A percentile compares a stretch with the other conserved stretches of the same genome.
These are phyloP conservation scores for Salix caprea DNA, from an alignment of 345 rosid genomes.

Conservation along the genomic window DNA sequence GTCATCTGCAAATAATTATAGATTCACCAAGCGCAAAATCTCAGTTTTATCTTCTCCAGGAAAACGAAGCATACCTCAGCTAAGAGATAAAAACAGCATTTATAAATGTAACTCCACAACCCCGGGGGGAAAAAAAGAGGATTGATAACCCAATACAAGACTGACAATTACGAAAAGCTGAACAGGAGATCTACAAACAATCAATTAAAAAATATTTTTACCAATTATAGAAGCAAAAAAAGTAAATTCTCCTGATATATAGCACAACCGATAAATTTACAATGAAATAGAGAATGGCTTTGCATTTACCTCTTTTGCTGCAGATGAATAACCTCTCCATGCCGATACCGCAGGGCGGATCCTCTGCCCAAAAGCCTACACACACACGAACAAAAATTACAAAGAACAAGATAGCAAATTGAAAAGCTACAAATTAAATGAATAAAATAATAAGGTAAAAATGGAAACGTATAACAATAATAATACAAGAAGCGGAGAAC, in stretches of 20 bases:
- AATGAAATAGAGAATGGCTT: not conserved
- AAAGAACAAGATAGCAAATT: not conserved
- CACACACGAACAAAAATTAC: not conserved
- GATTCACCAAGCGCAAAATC: not conserved
- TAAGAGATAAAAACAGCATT: not conserved
- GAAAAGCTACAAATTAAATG: not conserved
- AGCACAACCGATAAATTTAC: not conserved
- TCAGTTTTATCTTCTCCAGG: not conserved
- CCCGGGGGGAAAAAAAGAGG: not conserved
- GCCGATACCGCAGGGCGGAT: conserved; percentile 47
- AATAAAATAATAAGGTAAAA: not conserved
- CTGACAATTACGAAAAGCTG: not conserved
- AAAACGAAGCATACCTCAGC: not conserved
- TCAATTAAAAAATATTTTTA: not conserved
- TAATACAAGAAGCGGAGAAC: conserved; percentile 17
- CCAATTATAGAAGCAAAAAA: not conserved
- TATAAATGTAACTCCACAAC: not conserved
- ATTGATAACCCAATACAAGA: not conserved
- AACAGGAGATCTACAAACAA: not conserved
- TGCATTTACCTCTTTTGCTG: conserved; percentile 54
- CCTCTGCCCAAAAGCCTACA: conserved; percentile 35
- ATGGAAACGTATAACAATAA: not conserved
- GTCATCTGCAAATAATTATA: conserved; percentile 48
- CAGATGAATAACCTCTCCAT: conserved; percentile 59
- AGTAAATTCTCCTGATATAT: not conserved